These are phyloP conservation scores for Mortierella alpina DNA, from an alignment of 192 early-diverging fungal species.

Conservation along the genomic window DNA sequence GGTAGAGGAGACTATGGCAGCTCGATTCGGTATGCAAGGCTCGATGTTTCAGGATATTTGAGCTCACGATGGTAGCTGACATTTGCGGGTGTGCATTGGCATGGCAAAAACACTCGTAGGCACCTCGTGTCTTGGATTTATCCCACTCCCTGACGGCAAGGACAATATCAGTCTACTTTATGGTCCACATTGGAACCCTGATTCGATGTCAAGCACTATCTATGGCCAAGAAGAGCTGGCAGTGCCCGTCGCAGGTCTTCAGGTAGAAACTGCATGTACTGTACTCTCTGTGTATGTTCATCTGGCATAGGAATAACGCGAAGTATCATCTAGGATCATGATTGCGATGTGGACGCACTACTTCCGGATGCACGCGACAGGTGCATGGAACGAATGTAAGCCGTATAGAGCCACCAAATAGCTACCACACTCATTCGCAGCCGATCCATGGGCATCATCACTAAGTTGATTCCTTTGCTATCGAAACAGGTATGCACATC, in stretches of 20 bases:
- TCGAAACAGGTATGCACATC: slow-evolving; percentile 5
- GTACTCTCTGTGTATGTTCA: background rate
- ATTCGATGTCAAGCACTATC: background rate
- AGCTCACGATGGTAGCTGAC: background rate
- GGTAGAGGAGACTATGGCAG: slow-evolving; percentile 42
- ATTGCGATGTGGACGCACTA: no score
- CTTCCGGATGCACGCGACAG: no score
- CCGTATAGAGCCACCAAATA: background rate
- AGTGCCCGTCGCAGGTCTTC: background rate
- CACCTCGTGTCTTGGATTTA: slow-evolving; percentile 32
- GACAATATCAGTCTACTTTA: slow-evolving; percentile 35
- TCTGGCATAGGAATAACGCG: no score
- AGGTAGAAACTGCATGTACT: background rate
- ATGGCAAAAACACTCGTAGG: background rate
- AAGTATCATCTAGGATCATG: no score
- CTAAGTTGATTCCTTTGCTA: background rate
- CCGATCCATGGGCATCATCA: background rate
- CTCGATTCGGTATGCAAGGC: slow-evolving; percentile 26
- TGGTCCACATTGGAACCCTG: background rate
- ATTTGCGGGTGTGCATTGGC: background rate
- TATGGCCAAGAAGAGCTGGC: background rate
- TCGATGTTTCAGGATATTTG: background rate
- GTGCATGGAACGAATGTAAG: no score
- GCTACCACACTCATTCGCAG: background rate
- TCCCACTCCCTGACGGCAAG: slow-evolving; percentile 37